Evolutionary conservation across 2,329 filamentous ascomycete species (phyloP).

Genomic region (Amauroascus niger): DNA sequence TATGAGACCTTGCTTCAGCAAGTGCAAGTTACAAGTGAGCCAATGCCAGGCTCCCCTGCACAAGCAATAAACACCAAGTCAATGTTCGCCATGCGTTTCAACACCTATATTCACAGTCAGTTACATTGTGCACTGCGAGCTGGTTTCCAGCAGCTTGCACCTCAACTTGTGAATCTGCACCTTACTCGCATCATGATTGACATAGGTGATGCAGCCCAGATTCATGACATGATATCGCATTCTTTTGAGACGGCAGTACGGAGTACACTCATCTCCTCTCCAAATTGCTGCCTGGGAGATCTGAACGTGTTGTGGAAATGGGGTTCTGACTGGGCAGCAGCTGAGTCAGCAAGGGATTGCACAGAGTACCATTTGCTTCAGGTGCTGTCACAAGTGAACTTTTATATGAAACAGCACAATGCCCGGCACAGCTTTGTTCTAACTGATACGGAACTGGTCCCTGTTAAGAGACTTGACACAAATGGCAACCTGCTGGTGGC

Average conservation of each 20-base stretch:
- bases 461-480: slow-evolving; percentile 11
- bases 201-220: slow-evolving; percentile 9
- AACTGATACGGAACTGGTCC: slow-evolving; percentile 12
- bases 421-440: slow-evolving; percentile 13
- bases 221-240: slow-evolving; percentile 8
- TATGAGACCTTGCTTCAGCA: slow-evolving; percentile 7
- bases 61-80: slow-evolving; percentile 9
- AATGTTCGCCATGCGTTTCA: slow-evolving; percentile 7
- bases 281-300: slow-evolving; percentile 12
- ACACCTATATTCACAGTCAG: slow-evolving; percentile 9
- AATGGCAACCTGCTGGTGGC: slow-evolving; percentile 12
- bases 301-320: slow-evolving; percentile 15
- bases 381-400: slow-evolving; percentile 13
- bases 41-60: slow-evolving; percentile 14
- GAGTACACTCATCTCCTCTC: slow-evolving; percentile 3
- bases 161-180: slow-evolving; percentile 10
- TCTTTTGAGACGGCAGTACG: slow-evolving; percentile 8
- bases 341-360: background rate
- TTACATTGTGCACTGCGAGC: slow-evolving; percentile 13
- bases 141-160: slow-evolving; percentile 9
- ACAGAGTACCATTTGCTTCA: slow-evolving; percentile 12
- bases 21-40: slow-evolving; percentile 8
- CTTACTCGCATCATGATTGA: slow-evolving; percentile 12
- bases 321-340: background rate
- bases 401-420: slow-evolving; percentile 14